These are phyloP conservation scores for Brassica balearica DNA, from an alignment of 441 rosid species.

Conservation along the genomic window DNA sequence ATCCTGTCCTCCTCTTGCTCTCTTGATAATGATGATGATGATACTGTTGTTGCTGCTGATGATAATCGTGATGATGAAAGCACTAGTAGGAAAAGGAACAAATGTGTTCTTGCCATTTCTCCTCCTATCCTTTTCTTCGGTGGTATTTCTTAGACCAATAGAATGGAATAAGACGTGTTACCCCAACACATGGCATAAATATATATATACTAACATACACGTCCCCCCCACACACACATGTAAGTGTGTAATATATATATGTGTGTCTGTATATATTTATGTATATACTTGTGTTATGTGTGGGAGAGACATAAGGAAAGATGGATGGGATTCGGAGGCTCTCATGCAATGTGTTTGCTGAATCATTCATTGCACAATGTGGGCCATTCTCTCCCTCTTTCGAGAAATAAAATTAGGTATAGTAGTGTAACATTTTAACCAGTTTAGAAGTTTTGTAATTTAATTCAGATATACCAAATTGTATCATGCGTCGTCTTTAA, in stretches of 20 bases:
- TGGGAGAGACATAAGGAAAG: conserved; percentile 24
- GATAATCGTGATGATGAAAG: conserved; percentile 13
- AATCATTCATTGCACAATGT: conserved; percentile 25
- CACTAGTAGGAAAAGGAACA: conserved; percentile 24
- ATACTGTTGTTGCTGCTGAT: conserved; percentile 17
- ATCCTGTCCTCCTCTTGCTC: conserved; percentile 75
- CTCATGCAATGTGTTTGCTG: conserved; percentile 26
- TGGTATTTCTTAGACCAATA: conserved; percentile 9
- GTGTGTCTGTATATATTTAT: not conserved
- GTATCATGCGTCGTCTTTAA: not conserved
- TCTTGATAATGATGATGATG: conserved; percentile 25
- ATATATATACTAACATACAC: conserved; percentile 19
- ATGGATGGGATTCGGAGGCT: conserved; percentile 32
- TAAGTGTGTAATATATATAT: conserved; percentile 13
- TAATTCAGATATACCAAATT: not conserved
- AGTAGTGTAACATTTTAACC: conserved; percentile 14
- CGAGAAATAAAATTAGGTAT: not conserved
- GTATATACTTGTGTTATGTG: conserved; percentile 26
- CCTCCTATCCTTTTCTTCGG: conserved; percentile 18
- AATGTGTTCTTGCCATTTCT: conserved; percentile 39
- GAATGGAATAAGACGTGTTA: conserved; percentile 19
- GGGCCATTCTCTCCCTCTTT: conserved; percentile 11
- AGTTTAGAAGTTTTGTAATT: conserved; percentile 1
- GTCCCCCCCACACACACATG: not conserved
- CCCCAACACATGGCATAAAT: conserved; percentile 10